A percentile compares a stretch with the other conserved stretches of the same genome.
Evolutionary conservation across 345 rosid species (phyloP).

Genomic region (Eucalyptus sideroxylon): DNA sequence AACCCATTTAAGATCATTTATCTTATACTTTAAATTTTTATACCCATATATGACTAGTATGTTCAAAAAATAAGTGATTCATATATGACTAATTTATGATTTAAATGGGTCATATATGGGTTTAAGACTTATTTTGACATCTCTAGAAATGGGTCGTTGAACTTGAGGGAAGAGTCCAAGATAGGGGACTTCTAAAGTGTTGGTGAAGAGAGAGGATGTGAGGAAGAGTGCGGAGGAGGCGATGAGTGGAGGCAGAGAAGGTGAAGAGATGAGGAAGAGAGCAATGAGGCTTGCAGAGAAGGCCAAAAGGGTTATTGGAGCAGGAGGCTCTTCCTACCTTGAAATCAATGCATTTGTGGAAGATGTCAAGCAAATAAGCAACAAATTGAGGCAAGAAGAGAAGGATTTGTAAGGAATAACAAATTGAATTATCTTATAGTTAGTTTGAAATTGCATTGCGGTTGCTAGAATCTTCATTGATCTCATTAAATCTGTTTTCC

Average conservation of each 20-base stretch:
- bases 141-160: neutral
- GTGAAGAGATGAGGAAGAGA: constrained; percentile 1
- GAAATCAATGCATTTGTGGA: neutral
- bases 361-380: neutral
- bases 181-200: constrained; percentile 1
- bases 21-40: too few species aligned
- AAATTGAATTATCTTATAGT: neutral
- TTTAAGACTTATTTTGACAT: too few species aligned
- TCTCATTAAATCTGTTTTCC: neutral
- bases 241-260: constrained; percentile 4
- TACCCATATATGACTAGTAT: too few species aligned
- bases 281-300: neutral
- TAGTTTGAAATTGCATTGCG: neutral
- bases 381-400: neutral
- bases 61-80: too few species aligned
- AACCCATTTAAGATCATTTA: too few species aligned
- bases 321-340: constrained; percentile 9
- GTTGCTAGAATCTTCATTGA: neutral
- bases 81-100: too few species aligned
- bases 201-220: constrained; percentile 4
- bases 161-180: constrained; percentile 3
- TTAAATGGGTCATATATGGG: too few species aligned
- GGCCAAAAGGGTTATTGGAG: constrained; percentile 1
- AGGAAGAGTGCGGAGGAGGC: neutral
- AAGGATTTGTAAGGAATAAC: neutral